Base-by-base conservation (phyloP, 352 stramenopile genomes). In the Phytophthora quininea region DNA sequence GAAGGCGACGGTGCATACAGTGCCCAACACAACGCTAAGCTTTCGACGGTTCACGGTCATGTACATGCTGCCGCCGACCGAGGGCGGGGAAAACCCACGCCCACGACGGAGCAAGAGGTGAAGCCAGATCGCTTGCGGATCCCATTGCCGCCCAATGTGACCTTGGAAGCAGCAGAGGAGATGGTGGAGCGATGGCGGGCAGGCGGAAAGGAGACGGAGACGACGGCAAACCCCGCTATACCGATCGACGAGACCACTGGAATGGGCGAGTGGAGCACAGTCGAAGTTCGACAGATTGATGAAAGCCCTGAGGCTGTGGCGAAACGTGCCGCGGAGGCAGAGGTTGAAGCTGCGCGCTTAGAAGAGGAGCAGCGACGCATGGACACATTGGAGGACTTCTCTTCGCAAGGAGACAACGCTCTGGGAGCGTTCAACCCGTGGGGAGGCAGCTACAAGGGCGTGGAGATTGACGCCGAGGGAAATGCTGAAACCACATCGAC, bases 191-290 rank as follows among this genome's bases (percentile, higher is more conserved):
- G 79, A 38, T 59, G 83, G 51, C 69, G 74, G 27, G 73, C 33
- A 6, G 79, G 64, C 10, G 76, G 74, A 42, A 62, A 62, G 3
- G 40, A 46, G 40, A 48, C 50, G 37, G 59, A 73, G 42, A 40
- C 56, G 42, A 54, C 43, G 29, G 38, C 33, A 2, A 24, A 54
- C 15, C 19, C 61, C 52, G 35, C 52, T 53, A 61, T 85, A 8
- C 47, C 64, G 43, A 84, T 93, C 27, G 81, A 94, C 33, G 78
- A 91, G 62, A 82, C 79, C 3, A 93, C 88, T 0, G 88, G 86
- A 9, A 95, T 95, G 77, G 84, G 88, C 35, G 82, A 90, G 52
- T 96, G 88, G 88, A 92, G 69, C 51, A 95, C 84, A 2, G 85
- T 96, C 3, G 74, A 80, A 50, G 80, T 96, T 32, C 74, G 74